Evolutionary conservation across 2,329 filamentous ascomycete species (phyloP).

Genomic region (Talaromyces funiculosus): DNA sequence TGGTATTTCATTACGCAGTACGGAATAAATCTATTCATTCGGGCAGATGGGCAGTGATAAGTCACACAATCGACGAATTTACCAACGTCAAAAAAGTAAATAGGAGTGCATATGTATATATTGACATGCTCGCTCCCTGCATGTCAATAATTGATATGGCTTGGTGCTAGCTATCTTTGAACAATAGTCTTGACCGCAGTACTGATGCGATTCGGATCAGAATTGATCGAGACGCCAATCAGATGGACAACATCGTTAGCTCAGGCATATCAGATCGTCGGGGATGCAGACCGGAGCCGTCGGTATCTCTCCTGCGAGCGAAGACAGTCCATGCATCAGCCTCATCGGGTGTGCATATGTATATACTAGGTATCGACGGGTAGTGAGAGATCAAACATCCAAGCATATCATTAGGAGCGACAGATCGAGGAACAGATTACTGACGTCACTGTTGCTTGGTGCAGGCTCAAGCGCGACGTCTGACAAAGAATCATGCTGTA

Average conservation of each 20-base stretch:
- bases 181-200: neutral
- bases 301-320: neutral
- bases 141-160: neutral
- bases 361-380: too few relatives aligned
- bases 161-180: neutral
- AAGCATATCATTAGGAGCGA: neutral
- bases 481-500: slow-evolving; percentile 5
- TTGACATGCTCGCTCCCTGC: neutral
- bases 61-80: neutral
- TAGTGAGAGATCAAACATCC: too few relatives aligned
- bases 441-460: neutral
- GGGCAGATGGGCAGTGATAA: neutral
- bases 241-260: neutral
- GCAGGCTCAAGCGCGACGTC: neutral
- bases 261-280: neutral
- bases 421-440: neutral
- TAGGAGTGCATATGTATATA: neutral
- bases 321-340: neutral
- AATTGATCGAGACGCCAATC: neutral
- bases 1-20: neutral
- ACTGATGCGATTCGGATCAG: neutral
- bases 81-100: neutral
- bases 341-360: neutral
- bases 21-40: neutral
- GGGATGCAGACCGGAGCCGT: neutral